These are phyloP conservation scores for Yamadazyma olivae DNA, from an alignment of 805 yeast genomes.

Conservation along the genomic window DNA sequence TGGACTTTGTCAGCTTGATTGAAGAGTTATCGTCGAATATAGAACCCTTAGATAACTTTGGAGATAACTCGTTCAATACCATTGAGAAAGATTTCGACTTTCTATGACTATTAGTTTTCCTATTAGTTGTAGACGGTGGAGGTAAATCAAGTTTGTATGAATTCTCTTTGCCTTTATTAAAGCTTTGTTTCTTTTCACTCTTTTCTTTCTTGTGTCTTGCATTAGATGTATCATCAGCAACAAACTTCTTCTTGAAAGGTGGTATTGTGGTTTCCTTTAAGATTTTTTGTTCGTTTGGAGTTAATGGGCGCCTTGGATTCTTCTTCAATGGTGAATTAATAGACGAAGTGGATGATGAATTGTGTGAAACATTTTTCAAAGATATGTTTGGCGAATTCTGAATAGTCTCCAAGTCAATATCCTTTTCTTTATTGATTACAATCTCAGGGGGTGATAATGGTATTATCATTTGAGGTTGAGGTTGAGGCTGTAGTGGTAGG, in stretches of 20 bases:
- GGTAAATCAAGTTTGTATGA: too few relatives aligned
- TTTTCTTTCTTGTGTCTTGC: too few relatives aligned
- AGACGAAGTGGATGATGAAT: background rate
- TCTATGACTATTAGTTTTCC: too few relatives aligned
- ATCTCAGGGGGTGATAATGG: conserved; percentile 14
- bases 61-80: conserved; percentile 17
- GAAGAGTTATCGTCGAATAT: conserved; percentile 12
- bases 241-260: conserved; percentile 15
- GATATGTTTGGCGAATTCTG: conserved; percentile 5
- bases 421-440: conserved; percentile 14
- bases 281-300: conserved; percentile 23
- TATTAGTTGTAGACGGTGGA: too few relatives aligned
- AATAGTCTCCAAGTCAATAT: conserved; percentile 5
- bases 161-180: too few relatives aligned
- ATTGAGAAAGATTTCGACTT: conserved; percentile 21
- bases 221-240: too few relatives aligned
- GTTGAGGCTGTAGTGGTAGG: too few relatives aligned
- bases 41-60: conserved; percentile 13
- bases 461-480: background rate
- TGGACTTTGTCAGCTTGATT: conserved; percentile 13
- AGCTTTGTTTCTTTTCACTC: too few relatives aligned
- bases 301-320: conserved; percentile 13
- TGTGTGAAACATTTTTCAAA: background rate
- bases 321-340: conserved; percentile 2
- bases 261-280: conserved; percentile 25